Evolutionary conservation across 2,329 filamentous ascomycete species (phyloP), one percentile per base, ranked within the genome.

Genomic region (Cercospora sp.): DNA sequence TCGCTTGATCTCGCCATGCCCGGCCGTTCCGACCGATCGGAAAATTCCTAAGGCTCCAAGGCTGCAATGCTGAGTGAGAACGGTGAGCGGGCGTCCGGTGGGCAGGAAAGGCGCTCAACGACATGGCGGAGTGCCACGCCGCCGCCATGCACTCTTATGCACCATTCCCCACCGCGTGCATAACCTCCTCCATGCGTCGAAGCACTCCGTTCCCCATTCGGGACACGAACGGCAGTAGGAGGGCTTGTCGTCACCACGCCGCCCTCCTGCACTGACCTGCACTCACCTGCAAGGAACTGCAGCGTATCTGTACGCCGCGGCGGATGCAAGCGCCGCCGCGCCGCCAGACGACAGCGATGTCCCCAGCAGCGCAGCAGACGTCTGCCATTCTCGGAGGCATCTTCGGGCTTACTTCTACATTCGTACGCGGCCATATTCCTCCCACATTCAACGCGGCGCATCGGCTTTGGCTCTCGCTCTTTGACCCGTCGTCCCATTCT

Each of bases 391-490:
- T 61, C 58, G 58, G 58, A 61, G 32, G 8, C 34, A 61, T 61
- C 58, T 40, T 61, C 58, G 58, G 58, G 32, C 58, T 28, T 43
- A 61, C 34, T 61, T 37, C 57, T 60, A 16, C 57, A n/a, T 60
- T 16, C n/a, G 51, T 37, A 13, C 55, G 13, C 28, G 28, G 26
- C 32, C 55, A 58, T 32, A 30, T n/a, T 58, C 26, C 53, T 58
- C 53, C 53, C 53, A 32, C 10, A n/a, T 58, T 40, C 37, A n/a
- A n/a, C 37, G 37, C 37, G 37, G 37, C 37, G 37, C 37, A 40
- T 40, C 43, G 43, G 43, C 43, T 12, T 9, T 49, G 43, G n/a
- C 43, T 21, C n/a, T 21, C 43, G 43, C 43, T 49, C 43, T 21
- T 49, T 21, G 43, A 49, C 43, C 43, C 43, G 43, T 49, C 13